Evolutionary conservation across 2,329 filamentous ascomycete species (phyloP), one percentile per base, ranked within the genome.

Genomic region (Magnaporthiopsis incrustans): DNA sequence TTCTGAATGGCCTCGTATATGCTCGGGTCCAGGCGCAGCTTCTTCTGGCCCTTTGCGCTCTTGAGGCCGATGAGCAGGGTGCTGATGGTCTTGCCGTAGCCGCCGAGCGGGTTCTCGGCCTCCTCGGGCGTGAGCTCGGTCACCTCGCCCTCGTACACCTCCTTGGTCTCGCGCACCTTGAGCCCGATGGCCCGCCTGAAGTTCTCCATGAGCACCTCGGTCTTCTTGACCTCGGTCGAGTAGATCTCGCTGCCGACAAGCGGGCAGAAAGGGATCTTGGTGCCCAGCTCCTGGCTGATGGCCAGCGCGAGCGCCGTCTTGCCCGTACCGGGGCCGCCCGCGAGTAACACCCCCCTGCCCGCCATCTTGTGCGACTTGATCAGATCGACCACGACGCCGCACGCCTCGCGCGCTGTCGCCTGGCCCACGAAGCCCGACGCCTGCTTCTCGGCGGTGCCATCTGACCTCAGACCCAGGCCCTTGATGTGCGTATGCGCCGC

Each of bases 1-100:
- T 98, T 98, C 76, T 98, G 95, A 71, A 99, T 97, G 3, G 95
- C 95, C 79, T 99, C 95, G 81, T 98, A 99, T 77, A 99, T 98
- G 78, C 92, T 97, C 12, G 95, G 95, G 76, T 99, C 95, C 63
- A 99, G 83, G 59, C 95, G 88, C 70, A 99, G 84, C 83, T 98
- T 98, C 86, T 99, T 99, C 72, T 96, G 96, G 27, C 95, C 95
- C 79, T 92, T 94, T 65, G 91, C 92, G 71, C 92, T 96, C 82
- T 98, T 97, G 70, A 99, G 80, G 14, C 92, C 94, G 73, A 99
- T 95, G 73, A 98, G 82, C 64, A 99, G 83, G 70, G 96, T 96
- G 76, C 91, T 95, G 76, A 99, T 98, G 33, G 95, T 99, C 81
- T 96, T 92, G 70, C 95, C 95, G 76, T 98, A 99, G 71, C 92